A percentile compares a stretch with the other conserved stretches of the same genome.
These are phyloP conservation scores for Populus simonii DNA, from an alignment of 345 rosid species.

Conservation along the genomic window DNA sequence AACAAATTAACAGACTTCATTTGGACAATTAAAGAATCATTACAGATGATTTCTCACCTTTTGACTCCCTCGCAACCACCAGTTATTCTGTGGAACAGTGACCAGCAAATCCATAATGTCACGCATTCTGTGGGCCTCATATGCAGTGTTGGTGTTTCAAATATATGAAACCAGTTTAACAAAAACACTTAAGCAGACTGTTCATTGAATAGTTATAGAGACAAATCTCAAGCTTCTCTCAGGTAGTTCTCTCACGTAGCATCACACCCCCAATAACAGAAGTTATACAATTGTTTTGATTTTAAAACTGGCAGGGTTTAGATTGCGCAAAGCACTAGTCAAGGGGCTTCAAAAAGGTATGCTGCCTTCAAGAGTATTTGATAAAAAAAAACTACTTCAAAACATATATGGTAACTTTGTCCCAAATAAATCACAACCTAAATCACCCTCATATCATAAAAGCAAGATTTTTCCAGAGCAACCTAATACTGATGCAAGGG, in stretches of 20 bases:
- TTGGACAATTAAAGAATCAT: neutral
- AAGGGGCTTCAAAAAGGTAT: neutral
- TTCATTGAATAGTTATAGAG: neutral
- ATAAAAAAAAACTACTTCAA: neutral
- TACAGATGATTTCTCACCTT: neutral
- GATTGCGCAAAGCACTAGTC: neutral
- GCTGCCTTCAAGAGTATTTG: neutral
- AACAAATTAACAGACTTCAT: neutral
- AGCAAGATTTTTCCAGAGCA: neutral
- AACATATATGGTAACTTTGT: neutral
- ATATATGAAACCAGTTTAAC: neutral
- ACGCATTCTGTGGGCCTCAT: neutral
- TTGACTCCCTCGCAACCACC: constrained; percentile 1
- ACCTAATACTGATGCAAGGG: neutral
- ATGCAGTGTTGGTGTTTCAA: neutral
- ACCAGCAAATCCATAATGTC: neutral
- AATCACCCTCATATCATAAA: neutral
- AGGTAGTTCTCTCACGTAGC: neutral
- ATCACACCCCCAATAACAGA: neutral
- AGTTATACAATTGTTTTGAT: neutral
- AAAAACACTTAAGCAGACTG: neutral
- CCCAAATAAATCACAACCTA: neutral
- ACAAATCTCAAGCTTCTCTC: neutral
- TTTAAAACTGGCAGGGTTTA: neutral
- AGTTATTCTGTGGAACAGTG: neutral